Percentiles rank a stretch among this genome's conserved stretches.
These are phyloP conservation scores for Monotropa hypopitys DNA, from an alignment of 179 eudicot genomes.

Conservation along the genomic window DNA sequence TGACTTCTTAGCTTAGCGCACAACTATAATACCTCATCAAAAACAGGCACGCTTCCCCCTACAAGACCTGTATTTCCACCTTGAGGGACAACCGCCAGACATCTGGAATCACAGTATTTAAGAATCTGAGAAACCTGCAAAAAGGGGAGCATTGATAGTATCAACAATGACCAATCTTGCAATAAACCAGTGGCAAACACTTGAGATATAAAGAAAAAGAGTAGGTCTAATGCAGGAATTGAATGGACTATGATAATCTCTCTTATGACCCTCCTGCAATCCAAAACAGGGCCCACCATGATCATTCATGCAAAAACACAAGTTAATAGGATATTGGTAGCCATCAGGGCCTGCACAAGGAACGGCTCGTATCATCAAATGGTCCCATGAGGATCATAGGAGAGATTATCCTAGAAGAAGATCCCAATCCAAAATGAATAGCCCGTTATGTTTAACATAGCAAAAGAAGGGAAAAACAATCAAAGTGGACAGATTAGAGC, in stretches of 20 bases:
- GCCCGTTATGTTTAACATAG: neutral
- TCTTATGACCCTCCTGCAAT: neutral
- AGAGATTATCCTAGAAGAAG: neutral
- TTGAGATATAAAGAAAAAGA: neutral
- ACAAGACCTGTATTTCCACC: conserved; percentile 99
- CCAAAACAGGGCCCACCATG: neutral
- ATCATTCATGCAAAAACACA: neutral
- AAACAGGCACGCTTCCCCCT: conserved; percentile 97
- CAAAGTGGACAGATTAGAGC: too few species aligned
- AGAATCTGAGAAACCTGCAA: conserved; percentile 78
- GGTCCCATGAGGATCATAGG: neutral
- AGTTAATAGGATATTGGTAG: neutral
- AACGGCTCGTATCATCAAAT: neutral
- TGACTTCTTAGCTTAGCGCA: neutral
- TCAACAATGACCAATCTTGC: neutral
- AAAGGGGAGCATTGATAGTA: neutral
- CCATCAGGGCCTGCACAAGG: neutral
- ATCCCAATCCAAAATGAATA: neutral
- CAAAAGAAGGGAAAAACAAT: neutral
- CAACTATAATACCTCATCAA: conserved; percentile 61
- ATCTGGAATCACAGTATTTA: conserved; percentile 62
- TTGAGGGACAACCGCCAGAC: conserved; percentile 90
- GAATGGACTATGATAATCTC: neutral
- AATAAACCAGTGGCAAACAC: neutral
- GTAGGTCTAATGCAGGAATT: neutral